phyloP scores from a whole-genome alignment of 73 alveolate species.

The Halteria grandinella region DNA sequence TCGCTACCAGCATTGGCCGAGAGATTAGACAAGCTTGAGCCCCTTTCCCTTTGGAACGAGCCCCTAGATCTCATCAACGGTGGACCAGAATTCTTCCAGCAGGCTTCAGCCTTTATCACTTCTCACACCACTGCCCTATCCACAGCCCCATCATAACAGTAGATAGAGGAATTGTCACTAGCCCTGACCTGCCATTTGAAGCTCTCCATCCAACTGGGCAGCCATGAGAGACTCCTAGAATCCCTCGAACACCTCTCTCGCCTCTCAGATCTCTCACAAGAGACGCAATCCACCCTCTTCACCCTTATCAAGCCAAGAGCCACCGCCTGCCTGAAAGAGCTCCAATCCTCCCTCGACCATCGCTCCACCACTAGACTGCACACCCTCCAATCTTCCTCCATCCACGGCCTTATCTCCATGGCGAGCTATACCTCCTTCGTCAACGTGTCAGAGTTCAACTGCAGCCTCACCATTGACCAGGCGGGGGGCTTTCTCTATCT shows the following conservation, averaged over 20 bases:
- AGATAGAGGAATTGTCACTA: neutral
- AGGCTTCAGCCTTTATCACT: conserved; percentile 59
- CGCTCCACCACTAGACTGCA: too few relatives aligned
- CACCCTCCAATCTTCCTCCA: conserved; percentile 60
- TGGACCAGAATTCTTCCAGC: conserved; percentile 42
- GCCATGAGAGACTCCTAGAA: conserved; percentile 39
- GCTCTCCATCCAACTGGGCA: conserved; percentile 49
- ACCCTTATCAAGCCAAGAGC: too few relatives aligned
- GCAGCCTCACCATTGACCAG: conserved; percentile 85
- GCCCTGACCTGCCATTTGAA: neutral
- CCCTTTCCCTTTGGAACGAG: conserved; percentile 62
- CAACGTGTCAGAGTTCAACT: conserved; percentile 50
- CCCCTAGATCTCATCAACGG: conserved; percentile 62
- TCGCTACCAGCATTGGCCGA: conserved; percentile 51
- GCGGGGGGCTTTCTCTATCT: conserved; percentile 79
- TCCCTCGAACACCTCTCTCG: conserved; percentile 22
- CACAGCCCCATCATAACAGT: neutral
- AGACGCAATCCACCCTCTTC: too few relatives aligned
- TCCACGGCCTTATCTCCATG: conserved; percentile 73
- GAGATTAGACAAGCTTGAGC: conserved; percentile 55
- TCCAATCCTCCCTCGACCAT: too few relatives aligned
- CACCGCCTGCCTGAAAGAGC: too few relatives aligned
- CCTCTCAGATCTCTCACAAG: too few relatives aligned
- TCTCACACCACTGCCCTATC: too few relatives aligned
- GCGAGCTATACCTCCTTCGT: conserved; percentile 61